Percentiles rank a stretch among this genome's conserved stretches.
Conservation (phyloP, 192 early-diverging fungal genomes). For the Coemansia sp. region DNA sequence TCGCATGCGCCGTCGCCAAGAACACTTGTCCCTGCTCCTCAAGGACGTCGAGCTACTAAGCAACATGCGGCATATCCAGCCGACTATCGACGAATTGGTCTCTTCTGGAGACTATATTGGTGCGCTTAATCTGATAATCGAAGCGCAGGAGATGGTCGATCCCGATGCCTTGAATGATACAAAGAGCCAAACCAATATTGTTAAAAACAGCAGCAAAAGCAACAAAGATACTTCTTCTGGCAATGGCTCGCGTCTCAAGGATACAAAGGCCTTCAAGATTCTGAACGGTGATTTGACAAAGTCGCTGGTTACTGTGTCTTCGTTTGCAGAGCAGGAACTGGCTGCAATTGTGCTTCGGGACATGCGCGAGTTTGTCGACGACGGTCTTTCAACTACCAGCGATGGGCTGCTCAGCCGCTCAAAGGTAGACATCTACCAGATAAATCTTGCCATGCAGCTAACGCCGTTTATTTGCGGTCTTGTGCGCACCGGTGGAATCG, state of each 20-base stretch:
- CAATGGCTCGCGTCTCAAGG: conserved; percentile 17
- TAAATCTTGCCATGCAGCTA: conserved; percentile 57
- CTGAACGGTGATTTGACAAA: conserved; percentile 30
- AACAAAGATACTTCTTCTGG: not conserved
- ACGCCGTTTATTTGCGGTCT: conserved; percentile 76
- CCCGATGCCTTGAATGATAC: too few species aligned
- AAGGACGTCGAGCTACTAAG: conserved; percentile 70
- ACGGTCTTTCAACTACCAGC: conserved; percentile 33
- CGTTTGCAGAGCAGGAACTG: conserved; percentile 45
- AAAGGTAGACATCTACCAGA: conserved; percentile 52
- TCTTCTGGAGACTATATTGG: conserved; percentile 82
- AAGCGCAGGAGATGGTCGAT: conserved; percentile 63
- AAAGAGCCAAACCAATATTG: not conserved
- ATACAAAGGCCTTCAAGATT: conserved; percentile 32
- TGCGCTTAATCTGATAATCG: conserved; percentile 86
- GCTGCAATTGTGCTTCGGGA: conserved; percentile 50
- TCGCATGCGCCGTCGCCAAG: conserved; percentile 69
- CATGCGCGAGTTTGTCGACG: conserved; percentile 52
- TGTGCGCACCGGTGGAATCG: conserved; percentile 69
- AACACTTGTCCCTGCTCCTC: conserved; percentile 70
- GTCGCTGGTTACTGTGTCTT: conserved; percentile 16
- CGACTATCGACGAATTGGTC: conserved; percentile 80
- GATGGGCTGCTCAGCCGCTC: conserved; percentile 21
- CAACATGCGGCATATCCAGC: conserved; percentile 75
- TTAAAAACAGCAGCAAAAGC: conserved; percentile 6